A percentile compares a stretch with the other conserved stretches of the same genome.
These are phyloP conservation scores for Thermomyces lanuginosus DNA, from an alignment of 2,329 filamentous ascomycete species.

Conservation along the genomic window DNA sequence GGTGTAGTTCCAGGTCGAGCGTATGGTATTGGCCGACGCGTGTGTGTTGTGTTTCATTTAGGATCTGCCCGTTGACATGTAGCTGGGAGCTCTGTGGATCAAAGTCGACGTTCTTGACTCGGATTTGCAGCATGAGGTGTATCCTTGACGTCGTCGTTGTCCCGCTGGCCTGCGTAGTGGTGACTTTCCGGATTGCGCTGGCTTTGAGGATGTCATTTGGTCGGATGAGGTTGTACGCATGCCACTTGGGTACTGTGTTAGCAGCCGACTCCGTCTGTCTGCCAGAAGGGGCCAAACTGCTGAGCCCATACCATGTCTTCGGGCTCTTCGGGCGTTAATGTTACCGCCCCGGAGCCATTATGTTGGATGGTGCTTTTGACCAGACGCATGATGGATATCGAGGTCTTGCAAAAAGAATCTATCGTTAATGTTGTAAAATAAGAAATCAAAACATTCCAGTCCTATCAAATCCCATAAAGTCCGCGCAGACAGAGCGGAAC, in stretches of 20 bases:
- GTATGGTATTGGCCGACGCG: conserved; percentile 54
- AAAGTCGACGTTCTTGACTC: conserved; percentile 51
- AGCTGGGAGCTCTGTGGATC: conserved; percentile 51
- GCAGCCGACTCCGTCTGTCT: not conserved
- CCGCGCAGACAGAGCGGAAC: too few species aligned
- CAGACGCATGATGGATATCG: conserved; percentile 40
- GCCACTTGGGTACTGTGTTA: conserved; percentile 38
- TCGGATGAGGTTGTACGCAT: conserved; percentile 57
- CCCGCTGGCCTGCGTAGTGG: conserved; percentile 43
- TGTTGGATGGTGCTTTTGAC: conserved; percentile 52
- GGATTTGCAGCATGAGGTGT: conserved; percentile 47
- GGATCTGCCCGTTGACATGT: conserved; percentile 50
- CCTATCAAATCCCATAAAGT: too few species aligned
- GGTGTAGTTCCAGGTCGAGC: conserved; percentile 69
- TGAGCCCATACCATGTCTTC: conserved; percentile 73
- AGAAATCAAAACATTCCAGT: too few species aligned
- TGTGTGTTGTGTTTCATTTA: conserved; percentile 50
- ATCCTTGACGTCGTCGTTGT: conserved; percentile 47
- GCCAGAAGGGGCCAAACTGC: conserved; percentile 18
- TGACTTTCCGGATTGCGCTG: conserved; percentile 49
- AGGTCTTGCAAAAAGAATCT: too few species aligned
- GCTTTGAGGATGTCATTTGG: conserved; percentile 48
- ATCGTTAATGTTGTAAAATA: too few species aligned
- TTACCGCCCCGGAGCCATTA: conserved; percentile 49
- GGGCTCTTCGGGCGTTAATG: conserved; percentile 53